A percentile compares a stretch with the other conserved stretches of the same genome.
Conservation (phyloP, 768 basidiomycete genomes). For the Cubamyces sp. region DNA sequence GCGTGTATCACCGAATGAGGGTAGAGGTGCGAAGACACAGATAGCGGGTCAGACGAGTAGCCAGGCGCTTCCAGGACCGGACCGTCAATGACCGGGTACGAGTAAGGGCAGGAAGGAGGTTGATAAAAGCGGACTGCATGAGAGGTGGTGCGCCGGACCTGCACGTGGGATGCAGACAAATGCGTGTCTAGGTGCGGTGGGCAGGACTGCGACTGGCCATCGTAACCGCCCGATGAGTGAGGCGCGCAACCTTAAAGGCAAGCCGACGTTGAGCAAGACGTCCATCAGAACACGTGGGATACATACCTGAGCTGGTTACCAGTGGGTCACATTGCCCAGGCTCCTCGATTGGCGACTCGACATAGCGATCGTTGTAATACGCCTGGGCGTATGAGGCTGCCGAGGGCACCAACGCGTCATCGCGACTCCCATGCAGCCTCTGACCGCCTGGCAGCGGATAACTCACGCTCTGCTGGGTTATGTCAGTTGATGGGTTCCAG, state of each 20-base stretch:
- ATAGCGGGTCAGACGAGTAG: constrained; percentile 6
- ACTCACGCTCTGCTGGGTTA: constrained; percentile 4
- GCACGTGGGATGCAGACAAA: not conserved
- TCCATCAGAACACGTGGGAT: not conserved
- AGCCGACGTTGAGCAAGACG: not conserved
- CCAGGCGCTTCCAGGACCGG: constrained; percentile 5
- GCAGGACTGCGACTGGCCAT: constrained; percentile 3
- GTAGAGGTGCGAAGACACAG: not conserved
- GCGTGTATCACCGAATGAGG: constrained; percentile 20
- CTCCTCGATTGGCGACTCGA: constrained; percentile 19
- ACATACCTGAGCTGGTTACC: constrained; percentile 10
- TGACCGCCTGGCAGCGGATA: not conserved
- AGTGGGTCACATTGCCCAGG: constrained; percentile 6
- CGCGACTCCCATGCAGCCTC: not conserved
- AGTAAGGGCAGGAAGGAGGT: constrained; percentile 15
- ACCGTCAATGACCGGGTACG: constrained; percentile 19
- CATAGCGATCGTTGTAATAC: constrained; percentile 15
- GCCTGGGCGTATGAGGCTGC: not conserved
- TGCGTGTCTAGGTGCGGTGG: constrained; percentile 9
- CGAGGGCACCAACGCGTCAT: not conserved
- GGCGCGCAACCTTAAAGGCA: constrained; percentile 11
- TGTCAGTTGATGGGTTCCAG: not conserved
- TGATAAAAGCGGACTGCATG: constrained; percentile 15
- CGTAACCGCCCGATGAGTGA: not conserved
- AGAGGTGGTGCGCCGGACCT: not conserved